phyloP scores from a whole-genome alignment of 345 rosid genomes.

The Camelina sativa region DNA sequence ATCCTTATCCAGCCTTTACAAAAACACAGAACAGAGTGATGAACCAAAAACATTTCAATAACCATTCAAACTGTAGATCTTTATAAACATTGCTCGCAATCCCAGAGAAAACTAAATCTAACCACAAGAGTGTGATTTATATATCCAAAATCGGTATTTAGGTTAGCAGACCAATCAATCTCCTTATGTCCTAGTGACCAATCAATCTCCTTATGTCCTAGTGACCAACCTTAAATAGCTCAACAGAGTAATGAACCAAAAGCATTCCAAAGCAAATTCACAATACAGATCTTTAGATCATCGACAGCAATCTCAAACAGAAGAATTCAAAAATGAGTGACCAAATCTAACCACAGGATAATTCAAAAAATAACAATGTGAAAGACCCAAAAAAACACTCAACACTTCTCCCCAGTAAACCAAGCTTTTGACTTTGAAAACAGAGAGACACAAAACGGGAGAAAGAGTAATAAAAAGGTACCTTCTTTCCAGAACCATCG shows the following conservation, averaged over 20 bases:
- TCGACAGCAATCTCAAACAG: slow-evolving; percentile 14
- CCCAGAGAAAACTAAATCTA: background rate
- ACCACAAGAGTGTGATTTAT: too few species aligned
- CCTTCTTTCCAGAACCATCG: slow-evolving; percentile 77
- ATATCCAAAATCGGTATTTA: background rate
- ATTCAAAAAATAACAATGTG: slow-evolving; percentile 7
- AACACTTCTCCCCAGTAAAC: background rate
- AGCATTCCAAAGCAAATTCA: background rate
- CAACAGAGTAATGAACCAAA: slow-evolving; percentile 28
- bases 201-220: background rate
- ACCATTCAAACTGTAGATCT: background rate
- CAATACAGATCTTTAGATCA: slow-evolving; percentile 4
- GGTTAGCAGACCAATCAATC: background rate
- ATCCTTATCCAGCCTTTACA: background rate
- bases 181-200: background rate
- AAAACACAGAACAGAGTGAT: slow-evolving; percentile 1
- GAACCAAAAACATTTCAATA: background rate
- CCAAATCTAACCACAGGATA: background rate
- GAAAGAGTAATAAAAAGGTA: background rate
- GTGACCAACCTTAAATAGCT: slow-evolving; percentile 9
- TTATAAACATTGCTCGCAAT: background rate
- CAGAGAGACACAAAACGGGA: background rate
- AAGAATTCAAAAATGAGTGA: background rate
- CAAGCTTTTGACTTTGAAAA: slow-evolving; percentile 10
- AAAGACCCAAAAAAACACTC: background rate